Evolutionary conservation across 495 filamentous ascomycete species (phyloP), one percentile per base, ranked within the genome.

Genomic region (Xylaria longipes): DNA sequence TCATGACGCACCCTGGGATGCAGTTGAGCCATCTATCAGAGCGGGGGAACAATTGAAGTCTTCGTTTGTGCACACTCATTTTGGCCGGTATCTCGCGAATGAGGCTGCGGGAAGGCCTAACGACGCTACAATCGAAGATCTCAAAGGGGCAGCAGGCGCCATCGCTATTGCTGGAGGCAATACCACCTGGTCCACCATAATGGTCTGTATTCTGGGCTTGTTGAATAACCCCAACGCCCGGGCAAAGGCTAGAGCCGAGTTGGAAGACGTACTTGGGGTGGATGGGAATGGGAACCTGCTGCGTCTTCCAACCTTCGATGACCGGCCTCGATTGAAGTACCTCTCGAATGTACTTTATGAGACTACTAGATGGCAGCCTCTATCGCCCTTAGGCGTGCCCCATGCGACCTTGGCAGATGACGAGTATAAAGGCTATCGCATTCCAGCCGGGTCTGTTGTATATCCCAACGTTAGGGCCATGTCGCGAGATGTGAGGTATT

Each of bases 321-420:
- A 91, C 72, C 77, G 85, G 43, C 76, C 77, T 3, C 78, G 83
- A 39, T 79, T 91, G 3, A 86, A 83, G 2, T 91, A 91, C 75
- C 80, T 82, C 17, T 72, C 73, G 66, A 81, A 83, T 8, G 72
- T 89, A 6, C 82, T 89, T 25, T 87, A 89, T 56, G 90, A 92
- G 74, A 85, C 82, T 25, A 84, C 90, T 54, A 82, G 90, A 64
- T 91, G 90, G 87, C 82, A 86, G 52, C 89, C 89, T 11, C 81
- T 90, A 22, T 88, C 87, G 0, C 87, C 87, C 1, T 81, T 88
- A 27, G 88, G 89, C 25, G 80, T 92, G 41, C 87, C 90, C 0
- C 91, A 93, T 71, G 79, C 80, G 7, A 83, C 84, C 3, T 76
- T 78, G 17, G 77, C 84, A 14, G 89, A 91, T 70, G 87, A 91